Evolutionary conservation across 768 basidiomycete genomes (phyloP).

Genomic region (Dacryopinax spathularia): DNA sequence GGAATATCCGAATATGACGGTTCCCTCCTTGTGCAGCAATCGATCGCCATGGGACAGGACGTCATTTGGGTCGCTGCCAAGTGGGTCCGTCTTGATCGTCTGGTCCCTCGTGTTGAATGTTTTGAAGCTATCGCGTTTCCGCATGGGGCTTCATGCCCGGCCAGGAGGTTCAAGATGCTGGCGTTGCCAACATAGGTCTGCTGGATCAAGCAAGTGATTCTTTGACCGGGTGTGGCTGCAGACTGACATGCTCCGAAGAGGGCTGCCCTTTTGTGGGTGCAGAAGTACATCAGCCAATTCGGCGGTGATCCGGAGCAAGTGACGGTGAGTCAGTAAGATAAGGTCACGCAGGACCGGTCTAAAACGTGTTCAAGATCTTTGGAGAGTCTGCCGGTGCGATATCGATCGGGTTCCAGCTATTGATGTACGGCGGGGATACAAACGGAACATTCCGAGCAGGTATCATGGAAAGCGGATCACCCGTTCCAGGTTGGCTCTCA

Average conservation of each 20-base stretch:
- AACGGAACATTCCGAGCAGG: conserved; percentile 36
- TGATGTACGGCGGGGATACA: conserved; percentile 32
- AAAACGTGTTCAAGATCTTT: neutral
- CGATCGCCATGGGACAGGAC: neutral
- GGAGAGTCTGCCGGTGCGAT: neutral
- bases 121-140: neutral
- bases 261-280: neutral
- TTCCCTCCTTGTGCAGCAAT: neutral
- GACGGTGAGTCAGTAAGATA: neutral
- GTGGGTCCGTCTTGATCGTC: neutral
- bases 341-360: neutral
- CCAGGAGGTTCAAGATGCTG: neutral
- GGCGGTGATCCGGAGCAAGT: neutral
- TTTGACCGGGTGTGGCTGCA: neutral
- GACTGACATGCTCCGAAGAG: neutral
- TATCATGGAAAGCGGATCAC: conserved; percentile 39
- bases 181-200: neutral
- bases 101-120: neutral
- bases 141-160: conserved; percentile 1
- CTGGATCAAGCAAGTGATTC: neutral
- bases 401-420: conserved; percentile 20
- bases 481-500: conserved; percentile 24
- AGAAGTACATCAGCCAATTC: neutral
- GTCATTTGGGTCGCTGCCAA: neutral
- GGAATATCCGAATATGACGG: neutral